These are phyloP conservation scores for Hemisphaericaspora xylofermentans DNA, from an alignment of 1,139 yeast species.

Conservation along the genomic window DNA sequence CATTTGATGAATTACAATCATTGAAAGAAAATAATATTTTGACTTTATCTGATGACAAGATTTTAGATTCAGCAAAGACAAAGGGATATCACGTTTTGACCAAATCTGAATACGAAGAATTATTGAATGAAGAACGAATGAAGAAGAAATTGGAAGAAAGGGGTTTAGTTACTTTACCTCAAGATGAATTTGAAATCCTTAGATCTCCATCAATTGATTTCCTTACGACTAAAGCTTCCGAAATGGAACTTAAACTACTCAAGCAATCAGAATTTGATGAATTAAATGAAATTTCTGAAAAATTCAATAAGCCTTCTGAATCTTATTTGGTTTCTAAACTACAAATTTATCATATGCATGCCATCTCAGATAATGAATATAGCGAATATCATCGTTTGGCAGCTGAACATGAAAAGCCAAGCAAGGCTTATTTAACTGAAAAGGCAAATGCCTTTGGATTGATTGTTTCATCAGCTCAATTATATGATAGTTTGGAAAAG, in stretches of 20 bases:
- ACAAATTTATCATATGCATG: slow-evolving; percentile 21
- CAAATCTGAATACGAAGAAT: slow-evolving; percentile 25
- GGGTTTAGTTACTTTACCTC: slow-evolving; percentile 38
- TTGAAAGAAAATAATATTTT: slow-evolving; percentile 1
- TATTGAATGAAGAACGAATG: slow-evolving; percentile 38
- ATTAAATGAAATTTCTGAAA: slow-evolving; percentile 14
- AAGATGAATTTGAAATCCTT: slow-evolving; percentile 21
- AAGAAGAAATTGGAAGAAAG: slow-evolving; percentile 26
- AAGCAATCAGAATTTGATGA: slow-evolving; percentile 31
- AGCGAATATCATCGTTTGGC: slow-evolving; percentile 22
- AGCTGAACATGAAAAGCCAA: slow-evolving; percentile 31
- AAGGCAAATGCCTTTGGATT: slow-evolving; percentile 35
- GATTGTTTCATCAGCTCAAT: slow-evolving; percentile 28
- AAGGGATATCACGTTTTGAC: slow-evolving; percentile 31
- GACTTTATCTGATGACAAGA: slow-evolving; percentile 16
- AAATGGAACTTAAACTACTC: not conserved
- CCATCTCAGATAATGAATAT: slow-evolving; percentile 25
- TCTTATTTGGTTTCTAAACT: slow-evolving; percentile 28
- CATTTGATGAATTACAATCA: slow-evolving; percentile 46
- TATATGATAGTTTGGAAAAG: slow-evolving; percentile 30
- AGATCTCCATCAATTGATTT: slow-evolving; percentile 21
- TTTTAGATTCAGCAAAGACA: slow-evolving; percentile 22
- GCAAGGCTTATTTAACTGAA: slow-evolving; percentile 22
- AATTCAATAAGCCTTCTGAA: slow-evolving; percentile 25
- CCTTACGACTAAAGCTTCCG: slow-evolving; percentile 18